Evolutionary conservation across 306 rosid genomes (phyloP).

Genomic region (Echinosophora koreensis): DNA sequence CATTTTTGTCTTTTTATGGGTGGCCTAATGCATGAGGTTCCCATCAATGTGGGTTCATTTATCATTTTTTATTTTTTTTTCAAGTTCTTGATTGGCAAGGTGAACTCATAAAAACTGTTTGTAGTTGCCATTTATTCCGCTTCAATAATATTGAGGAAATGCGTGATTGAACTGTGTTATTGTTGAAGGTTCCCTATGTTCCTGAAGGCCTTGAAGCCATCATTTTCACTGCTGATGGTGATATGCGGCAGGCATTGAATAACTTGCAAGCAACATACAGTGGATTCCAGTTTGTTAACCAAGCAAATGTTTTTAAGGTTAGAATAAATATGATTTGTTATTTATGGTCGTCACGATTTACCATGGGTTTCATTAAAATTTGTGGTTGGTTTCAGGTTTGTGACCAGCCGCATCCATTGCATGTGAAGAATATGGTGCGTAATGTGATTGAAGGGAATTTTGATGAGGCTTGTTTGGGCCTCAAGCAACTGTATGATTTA

Average conservation of each 20-base stretch:
- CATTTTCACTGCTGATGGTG: conserved; percentile 99
- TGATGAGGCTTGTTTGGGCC: conserved; percentile 83
- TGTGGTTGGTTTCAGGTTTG: conserved; percentile 75
- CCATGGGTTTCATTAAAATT: conserved; percentile 17
- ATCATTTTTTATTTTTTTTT: conserved; percentile 3
- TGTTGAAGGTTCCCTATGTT: conserved; percentile 89
- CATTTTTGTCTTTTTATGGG: conserved; percentile 6
- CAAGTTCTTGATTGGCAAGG: conserved; percentile 40
- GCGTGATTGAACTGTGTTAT: conserved; percentile 41
- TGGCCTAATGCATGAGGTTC: neutral
- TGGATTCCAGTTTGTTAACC: conserved; percentile 96
- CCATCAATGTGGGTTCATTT: conserved; percentile 13
- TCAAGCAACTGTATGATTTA: conserved; percentile 89
- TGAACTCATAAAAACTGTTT: conserved; percentile 34
- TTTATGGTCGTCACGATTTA: conserved; percentile 6
- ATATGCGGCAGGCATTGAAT: conserved; percentile 99
- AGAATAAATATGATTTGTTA: conserved; percentile 12
- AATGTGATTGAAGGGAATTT: conserved; percentile 89
- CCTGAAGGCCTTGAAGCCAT: conserved; percentile 99
- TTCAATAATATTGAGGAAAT: conserved; percentile 21
- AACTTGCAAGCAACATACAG: conserved; percentile 96
- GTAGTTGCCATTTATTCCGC: conserved; percentile 30
- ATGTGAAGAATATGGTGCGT: conserved; percentile 87
- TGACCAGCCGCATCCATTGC: conserved; percentile 99
- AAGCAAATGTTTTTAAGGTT: conserved; percentile 97